Evolutionary conservation across 2,329 filamentous ascomycete species (phyloP).

Genomic region (Alternaria dauci): DNA sequence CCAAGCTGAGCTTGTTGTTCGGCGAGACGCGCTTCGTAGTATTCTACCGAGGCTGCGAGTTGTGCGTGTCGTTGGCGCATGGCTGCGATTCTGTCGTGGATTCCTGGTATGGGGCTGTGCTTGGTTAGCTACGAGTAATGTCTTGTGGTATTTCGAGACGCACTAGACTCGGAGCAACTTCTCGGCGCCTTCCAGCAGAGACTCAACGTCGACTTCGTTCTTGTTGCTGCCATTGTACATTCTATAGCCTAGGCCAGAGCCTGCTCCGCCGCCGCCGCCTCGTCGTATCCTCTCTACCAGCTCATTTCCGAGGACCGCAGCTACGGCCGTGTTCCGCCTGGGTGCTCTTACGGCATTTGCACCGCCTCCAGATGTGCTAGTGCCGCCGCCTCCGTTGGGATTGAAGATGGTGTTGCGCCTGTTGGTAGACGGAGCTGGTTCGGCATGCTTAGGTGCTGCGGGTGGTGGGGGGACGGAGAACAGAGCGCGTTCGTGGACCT

Average conservation of each 20-base stretch:
- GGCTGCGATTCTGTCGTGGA: slow-evolving; percentile 75
- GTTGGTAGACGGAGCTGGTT: slow-evolving; percentile 53
- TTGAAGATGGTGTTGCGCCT: slow-evolving; percentile 61
- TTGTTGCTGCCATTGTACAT: slow-evolving; percentile 57
- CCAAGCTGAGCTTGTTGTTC: slow-evolving; percentile 78
- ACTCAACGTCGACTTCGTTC: slow-evolving; percentile 84
- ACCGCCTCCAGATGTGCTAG: slow-evolving; percentile 47
- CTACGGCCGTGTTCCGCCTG: slow-evolving; percentile 81
- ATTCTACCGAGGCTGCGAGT: slow-evolving; percentile 75
- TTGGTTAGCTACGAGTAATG: slow-evolving; percentile 14
- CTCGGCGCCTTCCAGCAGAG: slow-evolving; percentile 85
- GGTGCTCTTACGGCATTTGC: slow-evolving; percentile 61
- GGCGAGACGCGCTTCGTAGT: slow-evolving; percentile 81
- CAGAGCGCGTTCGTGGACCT: slow-evolving; percentile 90
- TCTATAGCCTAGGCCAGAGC: slow-evolving; percentile 56
- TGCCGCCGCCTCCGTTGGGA: slow-evolving; percentile 42
- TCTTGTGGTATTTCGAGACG: slow-evolving; percentile 32
- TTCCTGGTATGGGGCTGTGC: slow-evolving; percentile 74
- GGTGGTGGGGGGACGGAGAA: slow-evolving; percentile 86
- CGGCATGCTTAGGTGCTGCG: slow-evolving; percentile 55
- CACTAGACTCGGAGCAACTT: slow-evolving; percentile 88
- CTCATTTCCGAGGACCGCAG: slow-evolving; percentile 85
- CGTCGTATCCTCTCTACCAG: slow-evolving; percentile 81
- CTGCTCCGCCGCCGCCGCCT: slow-evolving; percentile 64
- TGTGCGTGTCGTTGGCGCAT: slow-evolving; percentile 76